Percentiles rank a stretch among this genome's conserved stretches.
Conservation (phyloP, 1,284 basidiomycete genomes). For the Neolentinus lepideus region DNA sequence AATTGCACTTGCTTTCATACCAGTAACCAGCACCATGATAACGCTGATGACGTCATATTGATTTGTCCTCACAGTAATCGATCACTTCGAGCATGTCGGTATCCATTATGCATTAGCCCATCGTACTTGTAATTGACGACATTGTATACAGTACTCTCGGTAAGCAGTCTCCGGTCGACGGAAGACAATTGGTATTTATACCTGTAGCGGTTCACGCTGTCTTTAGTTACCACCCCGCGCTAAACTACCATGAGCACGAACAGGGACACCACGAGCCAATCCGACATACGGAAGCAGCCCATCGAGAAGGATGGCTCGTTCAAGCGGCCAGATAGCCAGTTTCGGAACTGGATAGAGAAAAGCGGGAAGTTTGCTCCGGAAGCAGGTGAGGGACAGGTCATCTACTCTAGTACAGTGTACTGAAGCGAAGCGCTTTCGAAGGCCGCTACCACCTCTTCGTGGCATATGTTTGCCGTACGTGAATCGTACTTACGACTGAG, state of each 20-base stretch:
- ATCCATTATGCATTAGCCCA: too few relatives aligned
- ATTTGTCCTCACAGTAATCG: too few relatives aligned
- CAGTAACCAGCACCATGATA: too few relatives aligned
- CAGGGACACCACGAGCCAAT: slow-evolving; percentile 29
- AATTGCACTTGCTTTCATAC: not conserved
- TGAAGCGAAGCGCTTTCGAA: slow-evolving; percentile 20
- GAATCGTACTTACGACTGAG: not conserved
- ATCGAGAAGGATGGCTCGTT: slow-evolving; percentile 71
- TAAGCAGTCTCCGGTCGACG: too few relatives aligned
- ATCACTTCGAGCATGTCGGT: too few relatives aligned
- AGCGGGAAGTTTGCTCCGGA: slow-evolving; percentile 79
- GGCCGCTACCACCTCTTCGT: slow-evolving; percentile 89
- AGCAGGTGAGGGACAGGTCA: slow-evolving; percentile 41
- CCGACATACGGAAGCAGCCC: slow-evolving; percentile 64
- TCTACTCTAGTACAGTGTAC: not conserved
- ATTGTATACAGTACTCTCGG: too few relatives aligned
- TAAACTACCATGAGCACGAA: not conserved
- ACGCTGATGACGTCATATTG: too few relatives aligned
- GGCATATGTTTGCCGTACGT: slow-evolving; percentile 72
- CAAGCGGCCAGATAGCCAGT: slow-evolving; percentile 68
- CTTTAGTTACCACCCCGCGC: too few relatives aligned
- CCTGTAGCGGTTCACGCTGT: too few relatives aligned
- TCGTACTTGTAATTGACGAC: too few relatives aligned
- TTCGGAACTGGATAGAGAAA: slow-evolving; percentile 69
- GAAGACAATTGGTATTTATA: too few relatives aligned